A percentile compares a stretch with the other conserved stretches of the same genome.
Evolutionary conservation across 2,329 filamentous ascomycete genomes (phyloP).

Genomic region (Colletotrichum navitas): DNA sequence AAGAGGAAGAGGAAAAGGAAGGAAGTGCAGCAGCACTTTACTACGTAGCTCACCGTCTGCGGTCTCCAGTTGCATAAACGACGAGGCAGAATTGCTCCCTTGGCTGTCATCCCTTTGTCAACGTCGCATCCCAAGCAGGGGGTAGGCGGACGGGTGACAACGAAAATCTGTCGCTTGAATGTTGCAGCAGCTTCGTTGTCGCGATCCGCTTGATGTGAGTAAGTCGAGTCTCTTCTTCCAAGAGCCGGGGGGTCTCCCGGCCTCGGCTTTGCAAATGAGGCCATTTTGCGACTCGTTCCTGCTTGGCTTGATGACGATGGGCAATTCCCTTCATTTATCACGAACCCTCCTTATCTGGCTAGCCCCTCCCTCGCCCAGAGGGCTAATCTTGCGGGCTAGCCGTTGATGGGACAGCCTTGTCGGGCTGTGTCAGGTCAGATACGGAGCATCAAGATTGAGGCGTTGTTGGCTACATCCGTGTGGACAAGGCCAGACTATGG

Average conservation of each 20-base stretch:
- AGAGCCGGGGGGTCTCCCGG: neutral
- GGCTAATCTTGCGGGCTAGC: neutral
- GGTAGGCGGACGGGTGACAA: neutral
- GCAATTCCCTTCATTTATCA: conserved; percentile 12
- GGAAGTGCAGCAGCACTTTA: neutral
- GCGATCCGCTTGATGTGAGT: neutral
- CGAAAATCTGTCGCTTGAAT: neutral
- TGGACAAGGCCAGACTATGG: neutral
- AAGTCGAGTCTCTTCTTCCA: neutral
- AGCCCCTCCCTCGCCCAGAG: neutral
- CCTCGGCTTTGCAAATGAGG: conserved; percentile 1
- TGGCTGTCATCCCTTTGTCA: conserved; percentile 7
- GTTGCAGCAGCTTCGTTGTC: conserved; percentile 9
- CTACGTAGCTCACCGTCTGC: no score
- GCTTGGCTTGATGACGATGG: conserved; percentile 12
- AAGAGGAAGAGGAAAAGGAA: no score
- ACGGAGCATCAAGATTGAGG: neutral
- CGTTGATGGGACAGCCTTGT: neutral
- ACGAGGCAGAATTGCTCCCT: conserved; percentile 9
- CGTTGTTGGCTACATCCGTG: neutral
- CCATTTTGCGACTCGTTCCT: conserved; percentile 16
- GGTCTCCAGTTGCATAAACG: neutral
- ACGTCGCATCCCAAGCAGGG: neutral
- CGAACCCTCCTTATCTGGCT: conserved; percentile 3
- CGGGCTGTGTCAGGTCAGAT: neutral